Base-by-base conservation (phyloP, 441 rosid genomes). In the Eruca vesicaria region DNA sequence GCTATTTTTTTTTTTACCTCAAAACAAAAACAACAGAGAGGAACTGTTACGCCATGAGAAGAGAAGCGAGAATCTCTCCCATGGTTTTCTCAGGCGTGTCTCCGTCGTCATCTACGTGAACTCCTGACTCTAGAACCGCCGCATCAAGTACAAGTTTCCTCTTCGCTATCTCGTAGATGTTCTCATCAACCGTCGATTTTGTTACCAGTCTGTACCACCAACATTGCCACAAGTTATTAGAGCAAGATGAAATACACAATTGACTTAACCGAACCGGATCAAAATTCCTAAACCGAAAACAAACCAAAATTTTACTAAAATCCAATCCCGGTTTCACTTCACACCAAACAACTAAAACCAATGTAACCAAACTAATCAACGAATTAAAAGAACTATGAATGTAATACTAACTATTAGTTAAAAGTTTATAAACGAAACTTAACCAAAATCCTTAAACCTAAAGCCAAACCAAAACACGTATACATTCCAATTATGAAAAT, bases 41-140 rank as follows among this genome's bases (percentile, higher is more conserved):
- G 23, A 9, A 8, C 12, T 63, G 60, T 80, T 87, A 92, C 60
- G 84, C 88, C 89, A 91, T 83, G 69, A 93, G 78, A 65, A 96
- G 88, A 7, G 97, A 87, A 20, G 98, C 87, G n/a, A 96, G 81
- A 80, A 91, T 93, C 82, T 93, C 93, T 70, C 99, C 97, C 97
- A 93, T 91, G 1, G 97, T 93, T 86, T 82, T 88, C 81, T 91
- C 95, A 6, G 91, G 63, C 7, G 84, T 78, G 67, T 84, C 85
- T 29, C 88, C 86, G 56, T 82, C 84, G 33, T 89, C 67, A 56
- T 86, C 90, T 58, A 89, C 84, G 78, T 84, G 88, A 41, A 89
- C 53, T n/a, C 90, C 97, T 0, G 94, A 83, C 81, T 93, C 94
- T 0, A 96, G 89, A 67, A 93, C 96, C 1, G 99, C 97, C 70